A percentile compares a stretch with the other conserved stretches of the same genome.
Conservation (phyloP, 2,329 filamentous ascomycete genomes). For the Trichoderma citrinoviride region DNA sequence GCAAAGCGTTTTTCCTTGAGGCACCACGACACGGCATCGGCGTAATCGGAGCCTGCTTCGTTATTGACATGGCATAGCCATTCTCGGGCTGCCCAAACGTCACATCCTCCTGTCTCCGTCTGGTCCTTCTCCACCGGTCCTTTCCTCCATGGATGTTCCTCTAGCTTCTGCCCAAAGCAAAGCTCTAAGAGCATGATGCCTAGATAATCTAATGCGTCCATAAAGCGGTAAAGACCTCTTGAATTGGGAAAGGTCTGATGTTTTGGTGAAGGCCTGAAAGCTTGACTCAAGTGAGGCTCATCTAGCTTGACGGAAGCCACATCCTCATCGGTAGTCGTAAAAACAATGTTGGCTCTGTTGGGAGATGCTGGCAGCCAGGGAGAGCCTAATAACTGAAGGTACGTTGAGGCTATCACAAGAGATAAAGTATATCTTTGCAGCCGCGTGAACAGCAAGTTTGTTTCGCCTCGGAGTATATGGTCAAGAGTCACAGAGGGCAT, state of each 20-base stretch:
- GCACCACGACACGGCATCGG: conserved; percentile 19
- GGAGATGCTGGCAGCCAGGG: conserved; percentile 27
- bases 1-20: neutral
- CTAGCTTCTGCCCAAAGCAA: neutral
- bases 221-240: neutral
- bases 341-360: conserved; percentile 26
- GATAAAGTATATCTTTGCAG: conserved; percentile 27
- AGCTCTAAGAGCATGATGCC: conserved; percentile 3
- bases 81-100: conserved; percentile 14
- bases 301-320: neutral
- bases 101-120: neutral
- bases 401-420: conserved; percentile 29
- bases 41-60: conserved; percentile 18
- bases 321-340: neutral
- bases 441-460: conserved; percentile 20
- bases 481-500: conserved; percentile 6
- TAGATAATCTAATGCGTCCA: neutral
- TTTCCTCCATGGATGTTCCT: neutral
- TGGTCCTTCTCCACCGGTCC: neutral
- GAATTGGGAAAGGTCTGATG: neutral
- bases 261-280: neutral
- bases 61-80: conserved; percentile 13
- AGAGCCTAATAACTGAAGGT: conserved; percentile 29
- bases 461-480: conserved; percentile 5
- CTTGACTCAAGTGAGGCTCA: neutral